A percentile compares a stretch with the other conserved stretches of the same genome.
Conservation (phyloP, 371 early-diverging fungal genomes). For the Mortierella sp. region DNA sequence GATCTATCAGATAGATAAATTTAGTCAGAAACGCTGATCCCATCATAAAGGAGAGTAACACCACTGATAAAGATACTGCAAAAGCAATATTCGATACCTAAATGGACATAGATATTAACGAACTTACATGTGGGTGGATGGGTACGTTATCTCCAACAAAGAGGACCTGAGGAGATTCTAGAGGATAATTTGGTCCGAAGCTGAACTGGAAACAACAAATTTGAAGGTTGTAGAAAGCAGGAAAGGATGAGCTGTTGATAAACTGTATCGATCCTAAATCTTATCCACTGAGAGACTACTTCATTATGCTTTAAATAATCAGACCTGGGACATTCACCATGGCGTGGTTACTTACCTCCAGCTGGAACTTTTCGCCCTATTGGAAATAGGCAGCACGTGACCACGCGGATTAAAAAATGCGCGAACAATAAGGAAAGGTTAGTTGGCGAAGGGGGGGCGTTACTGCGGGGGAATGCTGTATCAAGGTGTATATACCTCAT, state of each 20-base stretch:
- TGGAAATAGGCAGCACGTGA: background rate
- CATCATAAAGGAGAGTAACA: background rate
- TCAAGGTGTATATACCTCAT: slow-evolving; percentile 71
- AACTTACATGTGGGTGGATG: slow-evolving; percentile 86
- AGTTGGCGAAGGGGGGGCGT: too few species aligned
- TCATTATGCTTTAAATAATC: too few species aligned
- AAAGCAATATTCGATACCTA: background rate
- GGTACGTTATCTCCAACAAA: slow-evolving; percentile 77
- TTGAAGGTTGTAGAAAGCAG: background rate
- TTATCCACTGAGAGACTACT: too few species aligned
- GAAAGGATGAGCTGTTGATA: background rate
- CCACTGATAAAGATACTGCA: background rate
- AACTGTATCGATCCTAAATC: too few species aligned
- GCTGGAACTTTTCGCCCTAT: slow-evolving; percentile 46
- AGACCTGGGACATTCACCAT: too few species aligned
- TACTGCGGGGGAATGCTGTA: too few species aligned
- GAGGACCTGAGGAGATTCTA: slow-evolving; percentile 85
- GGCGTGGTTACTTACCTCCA: slow-evolving; percentile 61
- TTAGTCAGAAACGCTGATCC: background rate
- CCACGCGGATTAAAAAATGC: background rate
- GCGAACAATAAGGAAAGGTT: background rate
- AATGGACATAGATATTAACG: background rate
- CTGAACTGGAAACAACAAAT: slow-evolving; percentile 68
- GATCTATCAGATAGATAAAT: slow-evolving; percentile 60
- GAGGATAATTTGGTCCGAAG: slow-evolving; percentile 86